Conservation (phyloP, 2,329 filamentous ascomycete species). For the Xylariaceae sp. region DNA sequence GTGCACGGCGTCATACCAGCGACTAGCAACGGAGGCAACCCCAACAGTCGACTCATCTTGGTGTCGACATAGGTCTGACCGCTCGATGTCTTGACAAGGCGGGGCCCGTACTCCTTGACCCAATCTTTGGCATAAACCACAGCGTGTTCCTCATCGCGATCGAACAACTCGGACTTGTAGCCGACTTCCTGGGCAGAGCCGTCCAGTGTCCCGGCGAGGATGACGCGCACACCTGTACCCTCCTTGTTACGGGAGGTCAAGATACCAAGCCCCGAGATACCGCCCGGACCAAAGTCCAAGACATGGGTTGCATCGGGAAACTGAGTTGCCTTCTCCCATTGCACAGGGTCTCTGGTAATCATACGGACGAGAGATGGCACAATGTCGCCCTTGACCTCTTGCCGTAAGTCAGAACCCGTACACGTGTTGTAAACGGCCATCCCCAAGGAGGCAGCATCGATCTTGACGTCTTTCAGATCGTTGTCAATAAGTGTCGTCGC, state of each 20-base stretch:
- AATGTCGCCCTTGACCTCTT: conserved; percentile 64
- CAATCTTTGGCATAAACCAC: conserved; percentile 94
- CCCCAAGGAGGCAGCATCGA: conserved; percentile 64
- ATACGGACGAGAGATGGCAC: conserved; percentile 82
- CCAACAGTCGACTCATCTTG: conserved; percentile 84
- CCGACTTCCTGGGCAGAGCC: conserved; percentile 86
- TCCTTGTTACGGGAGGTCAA: conserved; percentile 99
- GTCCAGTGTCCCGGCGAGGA: conserved; percentile 87
- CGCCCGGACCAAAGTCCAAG: conserved; percentile 92
- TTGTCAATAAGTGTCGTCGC: conserved; percentile 78
- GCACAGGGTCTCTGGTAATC: conserved; percentile 88
- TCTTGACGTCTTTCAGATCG: conserved; percentile 75
- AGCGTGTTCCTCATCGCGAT: conserved; percentile 89
- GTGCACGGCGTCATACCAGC: conserved; percentile 92
- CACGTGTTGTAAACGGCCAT: conserved; percentile 89
- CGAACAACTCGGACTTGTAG: conserved; percentile 96
- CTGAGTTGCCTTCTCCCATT: conserved; percentile 92
- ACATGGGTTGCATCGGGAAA: conserved; percentile 91
- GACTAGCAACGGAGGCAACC: conserved; percentile 80
- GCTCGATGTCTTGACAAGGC: conserved; percentile 77
- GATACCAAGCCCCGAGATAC: conserved; percentile 91
- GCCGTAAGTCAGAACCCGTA: conserved; percentile 76
- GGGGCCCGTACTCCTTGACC: conserved; percentile 96
- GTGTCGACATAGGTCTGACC: conserved; percentile 93
- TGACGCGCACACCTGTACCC: conserved; percentile 92